Conservation (phyloP, 2,329 filamentous ascomycete species). For the Fusarium paranaense region DNA sequence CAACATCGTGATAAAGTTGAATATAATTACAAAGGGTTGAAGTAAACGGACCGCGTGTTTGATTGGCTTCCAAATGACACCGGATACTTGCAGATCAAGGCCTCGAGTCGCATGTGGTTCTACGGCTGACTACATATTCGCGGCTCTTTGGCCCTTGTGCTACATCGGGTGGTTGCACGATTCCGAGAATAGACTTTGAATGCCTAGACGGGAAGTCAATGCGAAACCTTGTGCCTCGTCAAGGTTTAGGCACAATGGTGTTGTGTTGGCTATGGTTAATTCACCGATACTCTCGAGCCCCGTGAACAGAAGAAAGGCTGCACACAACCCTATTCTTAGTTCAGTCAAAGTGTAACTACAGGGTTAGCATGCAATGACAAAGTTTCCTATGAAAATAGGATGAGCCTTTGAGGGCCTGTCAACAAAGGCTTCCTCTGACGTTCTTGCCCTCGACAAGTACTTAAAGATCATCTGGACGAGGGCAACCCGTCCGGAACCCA, state of each 20-base stretch:
- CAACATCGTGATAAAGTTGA: not conserved
- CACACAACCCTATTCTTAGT: not conserved
- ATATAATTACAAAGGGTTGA: not conserved
- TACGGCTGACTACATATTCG: not conserved
- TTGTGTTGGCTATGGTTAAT: not conserved
- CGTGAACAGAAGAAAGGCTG: not conserved
- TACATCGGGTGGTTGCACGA: not conserved
- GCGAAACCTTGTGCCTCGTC: not conserved
- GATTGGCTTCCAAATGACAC: not conserved
- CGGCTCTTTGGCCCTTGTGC: not conserved
- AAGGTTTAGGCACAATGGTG: not conserved
- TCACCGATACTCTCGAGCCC: not conserved
- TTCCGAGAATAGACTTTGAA: not conserved
- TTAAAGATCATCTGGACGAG: not conserved
- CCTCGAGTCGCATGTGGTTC: not conserved
- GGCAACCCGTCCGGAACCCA: not conserved
- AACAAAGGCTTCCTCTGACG: not conserved
- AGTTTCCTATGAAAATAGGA: not conserved
- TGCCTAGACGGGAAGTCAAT: not conserved
- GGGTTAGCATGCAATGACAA: not conserved
- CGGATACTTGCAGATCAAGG: not conserved
- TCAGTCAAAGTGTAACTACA: not conserved
- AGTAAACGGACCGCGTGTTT: not conserved
- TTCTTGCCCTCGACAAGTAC: not conserved
- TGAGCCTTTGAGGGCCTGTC: not conserved